Evolutionary conservation across 306 rosid genomes (phyloP).

Genomic region (Glycine latifolia): DNA sequence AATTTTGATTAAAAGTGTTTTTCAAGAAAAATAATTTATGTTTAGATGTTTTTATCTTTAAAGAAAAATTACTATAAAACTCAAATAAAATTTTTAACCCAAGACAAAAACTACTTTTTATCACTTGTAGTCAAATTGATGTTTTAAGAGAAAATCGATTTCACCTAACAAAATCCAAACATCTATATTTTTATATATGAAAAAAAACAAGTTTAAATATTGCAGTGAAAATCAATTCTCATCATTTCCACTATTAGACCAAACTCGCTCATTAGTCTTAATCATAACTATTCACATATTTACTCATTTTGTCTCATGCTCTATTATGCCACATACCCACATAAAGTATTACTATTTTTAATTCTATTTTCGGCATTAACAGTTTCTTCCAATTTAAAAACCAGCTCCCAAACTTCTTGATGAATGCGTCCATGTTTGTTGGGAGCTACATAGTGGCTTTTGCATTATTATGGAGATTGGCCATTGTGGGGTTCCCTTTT

Average conservation of each 20-base stretch:
- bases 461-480: conserved; percentile 74
- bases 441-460: conserved; percentile 83
- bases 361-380: background rate
- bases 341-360: background rate
- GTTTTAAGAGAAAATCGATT: background rate
- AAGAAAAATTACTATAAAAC: background rate
- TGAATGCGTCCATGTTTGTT: conserved; percentile 67
- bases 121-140: background rate
- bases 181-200: background rate
- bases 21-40: too few relatives aligned
- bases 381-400: background rate
- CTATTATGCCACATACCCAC: too few relatives aligned
- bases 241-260: background rate
- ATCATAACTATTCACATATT: too few relatives aligned
- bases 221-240: background rate
- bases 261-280: too few relatives aligned
- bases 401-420: conserved; percentile 82
- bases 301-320: too few relatives aligned
- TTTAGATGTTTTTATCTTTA: background rate
- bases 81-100: background rate
- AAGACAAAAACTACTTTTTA: background rate
- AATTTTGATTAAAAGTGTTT: too few relatives aligned
- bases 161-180: background rate
- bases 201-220: background rate
- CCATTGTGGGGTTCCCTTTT: conserved; percentile 84